Evolutionary conservation across 208 protist species (phyloP).

Genomic region (Crithidia acanthocephali): DNA sequence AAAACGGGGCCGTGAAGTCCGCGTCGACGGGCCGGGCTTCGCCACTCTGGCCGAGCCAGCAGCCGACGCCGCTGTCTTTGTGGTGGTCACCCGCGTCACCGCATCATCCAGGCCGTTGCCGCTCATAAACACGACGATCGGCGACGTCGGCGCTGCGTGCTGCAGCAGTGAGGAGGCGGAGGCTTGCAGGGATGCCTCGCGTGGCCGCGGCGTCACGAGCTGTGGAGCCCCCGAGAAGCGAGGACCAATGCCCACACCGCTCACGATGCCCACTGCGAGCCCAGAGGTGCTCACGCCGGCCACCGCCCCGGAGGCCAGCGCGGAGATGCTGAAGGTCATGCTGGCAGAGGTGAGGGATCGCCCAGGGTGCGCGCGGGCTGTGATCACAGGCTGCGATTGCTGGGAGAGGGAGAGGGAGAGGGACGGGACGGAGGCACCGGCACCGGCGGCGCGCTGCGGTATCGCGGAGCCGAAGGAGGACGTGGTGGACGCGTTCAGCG

Average conservation of each 20-base stretch:
- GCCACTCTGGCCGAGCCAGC: background rate
- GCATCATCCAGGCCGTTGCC: slow-evolving; percentile 1
- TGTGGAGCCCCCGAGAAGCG: background rate
- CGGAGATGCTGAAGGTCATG: slow-evolving; percentile 9
- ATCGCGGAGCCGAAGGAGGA: slow-evolving; percentile 16
- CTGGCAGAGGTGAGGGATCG: slow-evolving; percentile 5
- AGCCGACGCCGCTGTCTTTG: background rate
- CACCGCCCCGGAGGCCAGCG: background rate
- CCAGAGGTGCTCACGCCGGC: background rate
- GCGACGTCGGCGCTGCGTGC: background rate
- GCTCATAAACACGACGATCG: slow-evolving; percentile 1
- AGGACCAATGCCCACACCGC: background rate
- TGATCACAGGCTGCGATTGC: slow-evolving; percentile 1
- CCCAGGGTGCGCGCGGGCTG: background rate
- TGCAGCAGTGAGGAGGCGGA: background rate
- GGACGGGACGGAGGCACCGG: background rate
- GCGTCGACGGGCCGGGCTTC: background rate
- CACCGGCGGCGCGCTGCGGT: background rate
- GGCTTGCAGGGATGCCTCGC: background rate
- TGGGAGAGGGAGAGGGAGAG: slow-evolving; percentile 1
- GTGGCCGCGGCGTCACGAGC: slow-evolving; percentile 14
- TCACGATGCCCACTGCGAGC: background rate
- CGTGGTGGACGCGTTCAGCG: slow-evolving; percentile 5
- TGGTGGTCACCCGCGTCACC: background rate
- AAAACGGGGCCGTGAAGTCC: slow-evolving; percentile 1